A percentile compares a stretch with the other conserved stretches of the same genome.
phyloP scores from a whole-genome alignment of 306 rosid genomes.

The Argentina anserina region DNA sequence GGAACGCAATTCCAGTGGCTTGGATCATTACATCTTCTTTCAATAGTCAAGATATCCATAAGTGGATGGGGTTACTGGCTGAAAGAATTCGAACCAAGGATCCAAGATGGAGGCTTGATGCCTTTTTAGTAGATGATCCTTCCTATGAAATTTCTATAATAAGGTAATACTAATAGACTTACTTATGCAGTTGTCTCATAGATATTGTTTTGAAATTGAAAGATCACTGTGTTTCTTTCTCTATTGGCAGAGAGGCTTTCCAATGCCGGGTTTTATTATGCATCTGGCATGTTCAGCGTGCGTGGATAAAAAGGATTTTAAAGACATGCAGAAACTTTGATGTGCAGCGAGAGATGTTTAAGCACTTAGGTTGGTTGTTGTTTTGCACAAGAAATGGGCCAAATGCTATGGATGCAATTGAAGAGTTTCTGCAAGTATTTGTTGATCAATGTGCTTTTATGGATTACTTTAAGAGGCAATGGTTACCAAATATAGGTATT shows the following conservation, averaged over 20 bases:
- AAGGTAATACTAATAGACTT: conserved; percentile 41
- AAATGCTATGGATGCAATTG: conserved; percentile 52
- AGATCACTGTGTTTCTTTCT: conserved; percentile 25
- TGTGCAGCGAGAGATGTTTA: conserved; percentile 60
- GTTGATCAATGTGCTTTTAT: conserved; percentile 68
- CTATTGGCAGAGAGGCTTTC: conserved; percentile 62
- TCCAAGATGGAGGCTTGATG: conserved; percentile 58
- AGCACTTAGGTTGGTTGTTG: conserved; percentile 60
- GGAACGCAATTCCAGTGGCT: conserved; percentile 78
- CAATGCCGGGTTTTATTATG: conserved; percentile 63
- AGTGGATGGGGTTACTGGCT: conserved; percentile 63
- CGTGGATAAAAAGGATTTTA: conserved; percentile 56
- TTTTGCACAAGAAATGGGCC: conserved; percentile 59
- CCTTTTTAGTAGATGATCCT: conserved; percentile 68
- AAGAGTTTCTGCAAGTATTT: conserved; percentile 75
- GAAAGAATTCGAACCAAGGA: conserved; percentile 61
- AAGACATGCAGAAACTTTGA: conserved; percentile 63
- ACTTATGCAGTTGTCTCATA: conserved; percentile 4
- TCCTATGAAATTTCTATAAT: conserved; percentile 49
- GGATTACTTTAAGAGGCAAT: conserved; percentile 62
- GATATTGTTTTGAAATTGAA: conserved; percentile 5
- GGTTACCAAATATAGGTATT: conserved; percentile 64
- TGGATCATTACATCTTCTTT: conserved; percentile 71
- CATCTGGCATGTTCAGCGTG: conserved; percentile 66
- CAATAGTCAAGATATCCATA: conserved; percentile 47